phyloP scores from a whole-genome alignment of 169 alveolate genomes.

The Plasmodium ovale region DNA sequence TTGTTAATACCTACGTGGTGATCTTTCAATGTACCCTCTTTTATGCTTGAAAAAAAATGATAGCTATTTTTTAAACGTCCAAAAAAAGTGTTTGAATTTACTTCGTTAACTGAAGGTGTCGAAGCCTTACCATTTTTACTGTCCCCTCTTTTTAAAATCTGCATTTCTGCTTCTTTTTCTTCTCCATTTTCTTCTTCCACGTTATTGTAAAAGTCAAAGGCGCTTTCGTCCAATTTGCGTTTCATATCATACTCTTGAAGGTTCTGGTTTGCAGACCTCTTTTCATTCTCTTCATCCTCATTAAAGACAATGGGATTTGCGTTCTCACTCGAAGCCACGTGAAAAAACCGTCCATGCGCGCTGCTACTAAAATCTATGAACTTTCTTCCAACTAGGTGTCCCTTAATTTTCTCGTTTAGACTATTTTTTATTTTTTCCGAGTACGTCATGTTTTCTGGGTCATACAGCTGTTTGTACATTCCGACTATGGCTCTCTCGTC shows the following conservation, averaged over 20 bases:
- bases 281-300: background rate
- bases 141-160: background rate
- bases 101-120: too few relatives aligned
- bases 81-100: background rate
- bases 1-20: background rate
- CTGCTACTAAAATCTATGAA: background rate
- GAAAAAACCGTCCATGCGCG: slow-evolving; percentile 13
- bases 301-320: background rate
- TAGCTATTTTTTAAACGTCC: background rate
- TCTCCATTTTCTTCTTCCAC: too few relatives aligned
- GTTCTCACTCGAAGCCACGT: background rate
- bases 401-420: background rate
- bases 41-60: background rate
- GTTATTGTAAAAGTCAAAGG: background rate
- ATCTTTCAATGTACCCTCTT: background rate
- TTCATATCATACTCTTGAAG: background rate
- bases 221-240: background rate
- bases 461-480: background rate
- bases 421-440: slow-evolving; percentile 2
- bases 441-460: background rate
- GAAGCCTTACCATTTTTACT: background rate
- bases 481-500: background rate
- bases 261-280: background rate
- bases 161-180: background rate
- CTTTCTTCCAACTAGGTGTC: background rate